Percentiles rank a stretch among this genome's conserved stretches.
Evolutionary conservation across 345 rosid genomes (phyloP).

Genomic region (Populus ilicifolia): DNA sequence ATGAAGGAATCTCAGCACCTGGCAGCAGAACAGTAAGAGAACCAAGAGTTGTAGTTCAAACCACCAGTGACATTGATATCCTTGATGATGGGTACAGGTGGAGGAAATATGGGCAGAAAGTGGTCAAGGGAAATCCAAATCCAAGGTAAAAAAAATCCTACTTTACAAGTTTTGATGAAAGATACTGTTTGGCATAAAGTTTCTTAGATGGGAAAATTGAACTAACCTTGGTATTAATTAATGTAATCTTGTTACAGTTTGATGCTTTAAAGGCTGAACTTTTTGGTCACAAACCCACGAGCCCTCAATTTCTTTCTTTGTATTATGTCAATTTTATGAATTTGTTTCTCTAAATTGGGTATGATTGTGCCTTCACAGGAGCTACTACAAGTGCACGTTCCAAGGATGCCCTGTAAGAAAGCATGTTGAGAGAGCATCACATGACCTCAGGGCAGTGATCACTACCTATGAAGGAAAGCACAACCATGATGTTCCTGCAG

Average conservation of each 20-base stretch:
- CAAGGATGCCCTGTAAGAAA: conserved; percentile 84
- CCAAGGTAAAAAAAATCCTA: conserved; percentile 47
- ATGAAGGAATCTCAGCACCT: conserved; percentile 68
- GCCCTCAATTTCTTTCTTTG: not conserved
- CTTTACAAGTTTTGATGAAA: not conserved
- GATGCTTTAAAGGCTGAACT: not conserved
- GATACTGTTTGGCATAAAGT: not conserved
- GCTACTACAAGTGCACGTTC: conserved; percentile 83
- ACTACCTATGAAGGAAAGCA: conserved; percentile 98
- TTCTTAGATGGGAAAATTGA: not conserved
- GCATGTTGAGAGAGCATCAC: no score
- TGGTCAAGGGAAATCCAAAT: conserved; percentile 92
- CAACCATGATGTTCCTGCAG: conserved; percentile 79
- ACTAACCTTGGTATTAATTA: not conserved
- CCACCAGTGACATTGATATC: conserved; percentile 88
- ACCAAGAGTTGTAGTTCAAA: conserved; percentile 91
- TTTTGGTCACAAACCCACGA: not conserved
- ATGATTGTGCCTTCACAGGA: conserved; percentile 38
- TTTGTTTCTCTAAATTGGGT: not conserved
- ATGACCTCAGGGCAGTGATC: conserved; percentile 75
- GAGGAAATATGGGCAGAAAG: conserved; percentile 98
- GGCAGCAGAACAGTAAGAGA: conserved; percentile 79
- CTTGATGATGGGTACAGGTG: conserved; percentile 93
- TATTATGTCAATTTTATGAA: not conserved
- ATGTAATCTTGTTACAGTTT: not conserved